These are phyloP conservation scores for Phaeoacremonium minimum DNA, from an alignment of 2,329 filamentous ascomycete species.

Conservation along the genomic window DNA sequence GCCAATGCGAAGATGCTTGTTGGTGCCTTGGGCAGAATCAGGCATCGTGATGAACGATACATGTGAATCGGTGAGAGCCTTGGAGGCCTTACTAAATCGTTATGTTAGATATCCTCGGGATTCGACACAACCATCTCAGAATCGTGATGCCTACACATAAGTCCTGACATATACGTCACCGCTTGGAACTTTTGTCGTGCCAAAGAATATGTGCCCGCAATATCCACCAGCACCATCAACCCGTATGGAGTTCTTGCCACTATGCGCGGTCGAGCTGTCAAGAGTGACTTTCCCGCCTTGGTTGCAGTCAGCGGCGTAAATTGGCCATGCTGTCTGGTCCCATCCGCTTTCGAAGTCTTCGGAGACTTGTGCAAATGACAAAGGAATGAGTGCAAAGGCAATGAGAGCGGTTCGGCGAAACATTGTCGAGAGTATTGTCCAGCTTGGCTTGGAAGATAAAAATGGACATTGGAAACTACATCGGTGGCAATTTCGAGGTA, in stretches of 20 bases:
- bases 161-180: slow-evolving; percentile 54
- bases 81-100: slow-evolving; percentile 44
- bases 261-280: slow-evolving; percentile 52
- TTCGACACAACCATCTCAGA: no score
- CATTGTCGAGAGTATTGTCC: slow-evolving; percentile 32
- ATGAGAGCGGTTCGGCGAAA: slow-evolving; percentile 36
- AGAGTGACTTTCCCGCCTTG: slow-evolving; percentile 54
- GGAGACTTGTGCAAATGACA: slow-evolving; percentile 46
- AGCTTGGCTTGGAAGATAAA: no score
- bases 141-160: slow-evolving; percentile 46
- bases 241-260: slow-evolving; percentile 49
- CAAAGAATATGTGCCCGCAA: slow-evolving; percentile 58
- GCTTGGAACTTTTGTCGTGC: slow-evolving; percentile 49
- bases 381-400: slow-evolving; percentile 39
- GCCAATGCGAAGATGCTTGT: slow-evolving; percentile 59
- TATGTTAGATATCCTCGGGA: no score
- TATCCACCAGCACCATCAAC: slow-evolving; percentile 49
- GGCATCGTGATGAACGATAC: slow-evolving; percentile 63
- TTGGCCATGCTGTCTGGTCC: slow-evolving; percentile 54
- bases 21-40: slow-evolving; percentile 47
- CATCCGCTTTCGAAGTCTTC: slow-evolving; percentile 55
- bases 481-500: no score
- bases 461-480: no score
- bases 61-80: slow-evolving; percentile 53
- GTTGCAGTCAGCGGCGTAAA: slow-evolving; percentile 54